Conservation (phyloP, 2,329 filamentous ascomycete species). For the Camillea tinctor region DNA sequence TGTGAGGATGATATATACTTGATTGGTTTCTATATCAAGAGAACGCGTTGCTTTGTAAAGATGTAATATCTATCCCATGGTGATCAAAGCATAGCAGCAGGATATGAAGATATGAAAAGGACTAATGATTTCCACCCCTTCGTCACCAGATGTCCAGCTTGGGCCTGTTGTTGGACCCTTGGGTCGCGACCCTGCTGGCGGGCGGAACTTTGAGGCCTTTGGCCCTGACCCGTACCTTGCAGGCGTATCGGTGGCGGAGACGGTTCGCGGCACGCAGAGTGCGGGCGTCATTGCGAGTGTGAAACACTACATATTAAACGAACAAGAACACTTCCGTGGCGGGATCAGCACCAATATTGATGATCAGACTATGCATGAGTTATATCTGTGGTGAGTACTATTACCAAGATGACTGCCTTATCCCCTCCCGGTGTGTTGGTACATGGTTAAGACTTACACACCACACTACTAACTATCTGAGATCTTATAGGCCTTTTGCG, state of each 20-base stretch:
- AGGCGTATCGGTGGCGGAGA: conserved; percentile 68
- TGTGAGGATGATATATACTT: too few species aligned
- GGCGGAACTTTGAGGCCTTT: conserved; percentile 69
- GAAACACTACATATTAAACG: conserved; percentile 69
- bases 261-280: conserved; percentile 74
- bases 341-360: conserved; percentile 55
- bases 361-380: conserved; percentile 71
- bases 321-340: conserved; percentile 48
- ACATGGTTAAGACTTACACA: too few species aligned
- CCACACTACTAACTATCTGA: not conserved
- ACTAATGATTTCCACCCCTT: not conserved
- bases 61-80: too few species aligned
- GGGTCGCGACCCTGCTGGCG: conserved; percentile 64
- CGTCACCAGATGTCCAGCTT: conserved; percentile 59
- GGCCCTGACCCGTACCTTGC: conserved; percentile 73
- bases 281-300: conserved; percentile 76
- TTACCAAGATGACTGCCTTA: too few species aligned
- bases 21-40: too few species aligned
- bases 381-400: conserved; percentile 60
- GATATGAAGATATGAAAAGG: too few species aligned
- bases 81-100: too few species aligned
- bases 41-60: too few species aligned
- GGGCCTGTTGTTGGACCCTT: conserved; percentile 61
- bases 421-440: too few species aligned
- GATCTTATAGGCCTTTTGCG: conserved; percentile 59